Evolutionary conservation across 2,329 filamentous ascomycete genomes (phyloP), one percentile per base, ranked within the genome.

Genomic region (Cordyceps cicadae): DNA sequence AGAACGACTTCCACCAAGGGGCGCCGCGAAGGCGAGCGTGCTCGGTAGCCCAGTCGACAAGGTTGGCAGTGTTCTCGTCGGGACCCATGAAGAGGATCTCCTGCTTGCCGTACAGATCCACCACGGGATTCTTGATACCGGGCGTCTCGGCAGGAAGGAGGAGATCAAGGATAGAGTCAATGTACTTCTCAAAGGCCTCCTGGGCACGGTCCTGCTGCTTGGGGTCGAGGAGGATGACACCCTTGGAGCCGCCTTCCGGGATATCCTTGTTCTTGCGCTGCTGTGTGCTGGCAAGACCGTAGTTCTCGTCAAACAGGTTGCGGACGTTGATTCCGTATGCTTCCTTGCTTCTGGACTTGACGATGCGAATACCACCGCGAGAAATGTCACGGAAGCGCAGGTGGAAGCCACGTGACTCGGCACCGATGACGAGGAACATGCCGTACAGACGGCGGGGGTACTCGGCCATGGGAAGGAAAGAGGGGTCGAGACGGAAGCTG

Each of bases 201-300:
- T 83, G 84, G 19, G 88, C 88, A 77, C 93, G 95, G 75, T 97
- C 91, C 76, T 99, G 94, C 76, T 97, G 92, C 72, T 92, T 88
- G 64, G 90, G 86, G 74, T 99, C 93, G 46, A 99, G 85, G 52
- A 99, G 83, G 63, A 99, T 93, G 62, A 99, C 94, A 77, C 94
- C 94, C 80, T 99, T 99, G 69, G 93, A 96, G 60, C 94, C 94
- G 65, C 94, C 94, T 78, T 99, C 94, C 3, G 94, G 94, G 57
- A 99, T 99, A 70, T 99, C 94, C 81, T 99, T 99, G 83, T 99
- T 99, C 84, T 99, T 99, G 71, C 94, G 90, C 78, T 99, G 94
- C 76, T 99, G 94, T 0, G 94, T 99, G 76, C 95, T 97, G 66
- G 94, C 93, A 63, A 99, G 84, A 65, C 94, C 95, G 77, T 99